These are phyloP conservation scores for Sphenostylis stenocarpa DNA, from an alignment of 306 rosid genomes.

Conservation along the genomic window DNA sequence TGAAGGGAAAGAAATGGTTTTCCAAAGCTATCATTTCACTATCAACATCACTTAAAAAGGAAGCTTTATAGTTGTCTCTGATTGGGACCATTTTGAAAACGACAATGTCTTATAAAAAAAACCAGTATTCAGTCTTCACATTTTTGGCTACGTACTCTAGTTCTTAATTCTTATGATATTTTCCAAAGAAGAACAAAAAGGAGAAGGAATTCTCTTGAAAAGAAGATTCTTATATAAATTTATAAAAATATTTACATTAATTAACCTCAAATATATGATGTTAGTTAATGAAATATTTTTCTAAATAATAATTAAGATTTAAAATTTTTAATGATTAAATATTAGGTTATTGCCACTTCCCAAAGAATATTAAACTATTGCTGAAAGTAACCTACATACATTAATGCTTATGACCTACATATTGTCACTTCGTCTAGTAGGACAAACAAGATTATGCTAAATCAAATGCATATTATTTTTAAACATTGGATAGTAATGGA, in stretches of 20 bases:
- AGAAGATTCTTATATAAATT: neutral
- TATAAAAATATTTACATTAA: neutral
- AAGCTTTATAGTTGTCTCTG: conserved; percentile 65
- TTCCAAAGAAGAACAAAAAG: too few relatives aligned
- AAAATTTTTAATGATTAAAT: neutral
- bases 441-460: neutral
- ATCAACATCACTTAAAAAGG: conserved; percentile 70
- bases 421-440: neutral
- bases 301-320: neutral
- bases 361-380: neutral
- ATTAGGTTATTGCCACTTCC: neutral
- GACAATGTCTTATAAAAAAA: conserved; percentile 38
- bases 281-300: neutral
- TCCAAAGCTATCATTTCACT: conserved; percentile 59
- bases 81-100: conserved; percentile 45
- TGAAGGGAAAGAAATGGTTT: conserved; percentile 45
- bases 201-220: too few relatives aligned
- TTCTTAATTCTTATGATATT: neutral
- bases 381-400: neutral
- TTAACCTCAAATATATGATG: neutral
- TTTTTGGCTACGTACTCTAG: neutral
- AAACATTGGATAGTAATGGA: neutral
- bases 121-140: conserved; percentile 20
- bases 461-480: neutral
- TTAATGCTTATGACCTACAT: neutral